These are phyloP conservation scores for Aegilops speltoides DNA, from an alignment of 176 grass and related monocot species.

Conservation along the genomic window DNA sequence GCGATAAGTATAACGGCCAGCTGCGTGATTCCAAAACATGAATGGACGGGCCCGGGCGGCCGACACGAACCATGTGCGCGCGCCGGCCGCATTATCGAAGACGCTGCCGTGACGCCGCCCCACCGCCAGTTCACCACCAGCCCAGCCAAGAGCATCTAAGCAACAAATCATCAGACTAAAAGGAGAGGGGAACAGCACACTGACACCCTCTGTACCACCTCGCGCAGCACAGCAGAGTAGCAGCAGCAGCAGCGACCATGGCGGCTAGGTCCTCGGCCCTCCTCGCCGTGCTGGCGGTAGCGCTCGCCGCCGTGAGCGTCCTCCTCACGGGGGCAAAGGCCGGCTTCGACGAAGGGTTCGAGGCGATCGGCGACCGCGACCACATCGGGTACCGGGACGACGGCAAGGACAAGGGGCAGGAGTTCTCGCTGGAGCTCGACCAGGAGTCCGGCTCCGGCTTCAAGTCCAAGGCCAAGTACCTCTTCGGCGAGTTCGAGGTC, in stretches of 20 bases:
- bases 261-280: background rate
- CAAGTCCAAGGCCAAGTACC: conserved; percentile 37
- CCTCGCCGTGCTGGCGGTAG: background rate
- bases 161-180: background rate
- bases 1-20: too few species aligned
- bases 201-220: background rate
- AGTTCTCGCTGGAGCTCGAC: conserved; percentile 28
- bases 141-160: background rate
- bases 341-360: conserved; percentile 28
- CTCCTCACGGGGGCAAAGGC: background rate
- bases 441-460: conserved; percentile 20
- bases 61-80: background rate
- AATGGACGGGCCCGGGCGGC: background rate
- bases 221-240: background rate
- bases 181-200: background rate
- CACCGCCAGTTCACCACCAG: conserved; percentile 4
- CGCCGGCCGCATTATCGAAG: background rate
- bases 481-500: conserved; percentile 49
- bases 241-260: background rate
- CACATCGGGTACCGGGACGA: conserved; percentile 16
- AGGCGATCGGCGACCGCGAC: conserved; percentile 23
- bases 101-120: conserved; percentile 1
- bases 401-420: conserved; percentile 10
- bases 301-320: background rate
- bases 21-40: too few species aligned